phyloP scores from a whole-genome alignment of 2,329 filamentous ascomycete species.

The Colletotrichum sp. region DNA sequence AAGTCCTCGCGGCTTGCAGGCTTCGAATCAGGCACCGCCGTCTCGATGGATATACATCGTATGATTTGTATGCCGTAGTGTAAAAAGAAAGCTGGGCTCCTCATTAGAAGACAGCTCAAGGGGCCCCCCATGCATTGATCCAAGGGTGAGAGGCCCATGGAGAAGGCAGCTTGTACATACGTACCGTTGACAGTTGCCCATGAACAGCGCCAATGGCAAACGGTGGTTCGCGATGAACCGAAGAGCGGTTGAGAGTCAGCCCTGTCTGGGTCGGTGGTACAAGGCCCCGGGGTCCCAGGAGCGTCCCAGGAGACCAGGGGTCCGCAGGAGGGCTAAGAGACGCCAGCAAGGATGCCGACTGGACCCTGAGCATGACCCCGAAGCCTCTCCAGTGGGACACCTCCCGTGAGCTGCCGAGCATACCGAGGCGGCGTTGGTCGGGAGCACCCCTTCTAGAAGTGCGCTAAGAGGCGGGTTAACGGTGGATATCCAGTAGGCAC shows the following conservation, averaged over 20 bases:
- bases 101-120: slow-evolving; percentile 1
- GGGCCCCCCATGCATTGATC: background rate
- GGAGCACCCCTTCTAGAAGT: slow-evolving; percentile 1
- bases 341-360: background rate
- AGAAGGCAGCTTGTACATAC: background rate
- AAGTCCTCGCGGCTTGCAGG: background rate
- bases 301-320: background rate
- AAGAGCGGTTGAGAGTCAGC: background rate
- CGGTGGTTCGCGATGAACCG: slow-evolving; percentile 7
- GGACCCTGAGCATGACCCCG: slow-evolving; percentile 2
- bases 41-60: slow-evolving; percentile 15
- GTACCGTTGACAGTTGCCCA: background rate
- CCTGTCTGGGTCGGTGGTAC: slow-evolving; percentile 3
- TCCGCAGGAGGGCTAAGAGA: background rate
- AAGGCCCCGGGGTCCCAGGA: background rate
- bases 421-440: background rate
- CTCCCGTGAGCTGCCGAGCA: slow-evolving; percentile 6
- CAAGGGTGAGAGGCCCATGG: background rate
- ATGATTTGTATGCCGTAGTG: slow-evolving; percentile 14
- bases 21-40: background rate
- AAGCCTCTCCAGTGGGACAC: slow-evolving; percentile 11
- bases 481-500: background rate
- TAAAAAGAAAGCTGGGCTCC: slow-evolving; percentile 9
- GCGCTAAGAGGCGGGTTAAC: background rate
- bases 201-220: background rate